These are phyloP conservation scores for Tympanopsis confertula DNA, from an alignment of 2,329 filamentous ascomycete genomes.

Conservation along the genomic window DNA sequence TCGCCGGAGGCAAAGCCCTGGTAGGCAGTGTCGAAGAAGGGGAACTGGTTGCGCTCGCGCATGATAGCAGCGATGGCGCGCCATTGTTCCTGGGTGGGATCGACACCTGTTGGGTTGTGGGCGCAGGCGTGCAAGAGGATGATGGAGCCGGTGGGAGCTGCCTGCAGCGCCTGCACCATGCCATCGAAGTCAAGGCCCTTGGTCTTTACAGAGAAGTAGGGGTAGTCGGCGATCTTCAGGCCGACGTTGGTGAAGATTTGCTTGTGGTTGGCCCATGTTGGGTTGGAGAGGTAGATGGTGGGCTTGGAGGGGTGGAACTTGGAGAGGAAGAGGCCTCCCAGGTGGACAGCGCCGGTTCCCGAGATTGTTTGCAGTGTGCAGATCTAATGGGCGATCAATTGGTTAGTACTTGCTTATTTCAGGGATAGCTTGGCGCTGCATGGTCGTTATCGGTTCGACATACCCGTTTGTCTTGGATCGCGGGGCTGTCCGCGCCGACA, in stretches of 20 bases:
- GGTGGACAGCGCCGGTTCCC: conserved; percentile 86
- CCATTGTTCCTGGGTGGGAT: conserved; percentile 91
- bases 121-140: conserved; percentile 90
- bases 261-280: conserved; percentile 97
- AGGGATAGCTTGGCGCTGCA: not conserved
- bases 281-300: conserved; percentile 81
- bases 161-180: conserved; percentile 62
- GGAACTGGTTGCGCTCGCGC: conserved; percentile 72
- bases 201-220: conserved; percentile 83
- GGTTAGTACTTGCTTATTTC: not conserved
- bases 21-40: conserved; percentile 97
- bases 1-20: conserved; percentile 94
- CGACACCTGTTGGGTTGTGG: conserved; percentile 95
- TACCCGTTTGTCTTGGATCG: conserved; percentile 70
- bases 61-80: conserved; percentile 73
- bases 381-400: not conserved
- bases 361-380: conserved; percentile 89
- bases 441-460: not conserved
- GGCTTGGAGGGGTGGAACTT: conserved; percentile 66
- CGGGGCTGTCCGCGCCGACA: conserved; percentile 67
- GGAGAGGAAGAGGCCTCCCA: conserved; percentile 85
- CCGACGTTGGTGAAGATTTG: conserved; percentile 93
- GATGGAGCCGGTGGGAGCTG: conserved; percentile 68
- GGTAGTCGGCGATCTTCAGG: conserved; percentile 70
- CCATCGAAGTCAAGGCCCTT: conserved; percentile 86